Percentiles rank a stretch among this genome's conserved stretches.
Conservation (phyloP, 192 early-diverging fungal species). For the Coemansia sp. region DNA sequence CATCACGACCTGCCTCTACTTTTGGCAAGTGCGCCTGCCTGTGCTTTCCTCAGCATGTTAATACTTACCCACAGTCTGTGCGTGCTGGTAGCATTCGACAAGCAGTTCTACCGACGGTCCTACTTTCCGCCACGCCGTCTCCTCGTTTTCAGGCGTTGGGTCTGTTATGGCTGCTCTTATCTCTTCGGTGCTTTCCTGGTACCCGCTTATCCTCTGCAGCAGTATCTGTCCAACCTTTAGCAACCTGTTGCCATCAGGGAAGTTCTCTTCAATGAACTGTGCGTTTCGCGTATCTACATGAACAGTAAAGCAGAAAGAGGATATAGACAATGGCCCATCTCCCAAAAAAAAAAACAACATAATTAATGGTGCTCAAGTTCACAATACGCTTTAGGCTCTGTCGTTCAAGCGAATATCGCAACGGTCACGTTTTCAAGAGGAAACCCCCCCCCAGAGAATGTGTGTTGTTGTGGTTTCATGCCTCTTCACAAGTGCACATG, state of each 20-base stretch:
- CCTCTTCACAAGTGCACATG: background rate
- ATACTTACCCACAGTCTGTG: constrained; percentile 69
- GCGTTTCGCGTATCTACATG: constrained; percentile 32
- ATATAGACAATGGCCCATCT: background rate
- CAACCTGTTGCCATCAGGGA: constrained; percentile 30
- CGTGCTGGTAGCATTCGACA: constrained; percentile 78
- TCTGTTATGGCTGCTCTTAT: constrained; percentile 74
- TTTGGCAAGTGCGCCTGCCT: background rate
- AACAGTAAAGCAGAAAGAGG: background rate
- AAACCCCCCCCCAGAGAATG: too few relatives aligned
- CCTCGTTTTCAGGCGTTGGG: constrained; percentile 82
- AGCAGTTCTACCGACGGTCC: constrained; percentile 78
- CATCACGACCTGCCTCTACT: background rate
- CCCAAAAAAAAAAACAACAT: background rate
- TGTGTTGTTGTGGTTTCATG: too few relatives aligned
- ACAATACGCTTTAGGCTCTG: background rate
- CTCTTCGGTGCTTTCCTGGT: constrained; percentile 41
- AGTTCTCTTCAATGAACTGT: constrained; percentile 30
- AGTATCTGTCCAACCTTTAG: constrained; percentile 32
- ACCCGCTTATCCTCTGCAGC: constrained; percentile 30
- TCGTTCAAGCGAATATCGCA: too few relatives aligned
- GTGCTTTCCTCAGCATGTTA: background rate
- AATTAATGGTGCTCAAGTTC: background rate
- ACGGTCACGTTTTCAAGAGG: too few relatives aligned
- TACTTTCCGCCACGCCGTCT: constrained; percentile 84